Conservation (phyloP, 129 eudicot species). For the Artemisia annua region DNA sequence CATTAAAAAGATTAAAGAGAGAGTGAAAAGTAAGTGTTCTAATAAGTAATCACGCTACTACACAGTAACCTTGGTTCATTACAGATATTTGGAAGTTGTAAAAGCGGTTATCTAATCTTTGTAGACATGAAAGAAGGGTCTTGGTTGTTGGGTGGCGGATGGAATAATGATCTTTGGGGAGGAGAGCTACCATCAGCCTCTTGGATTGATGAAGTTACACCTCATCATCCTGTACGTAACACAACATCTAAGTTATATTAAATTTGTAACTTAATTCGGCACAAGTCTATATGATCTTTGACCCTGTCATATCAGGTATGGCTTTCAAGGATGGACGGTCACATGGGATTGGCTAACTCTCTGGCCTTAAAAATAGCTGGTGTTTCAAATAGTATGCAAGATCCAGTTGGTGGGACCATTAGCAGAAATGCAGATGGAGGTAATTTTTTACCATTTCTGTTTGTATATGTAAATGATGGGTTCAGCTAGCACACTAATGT, state of each 20-base stretch:
- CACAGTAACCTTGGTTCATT: background rate
- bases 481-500: too few relatives aligned
- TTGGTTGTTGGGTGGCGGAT: constrained; percentile 97
- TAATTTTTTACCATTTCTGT: too few relatives aligned
- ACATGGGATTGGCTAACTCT: too few relatives aligned
- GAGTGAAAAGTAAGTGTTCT: constrained; percentile 54
- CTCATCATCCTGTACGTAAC: constrained; percentile 61
- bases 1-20: constrained; percentile 56
- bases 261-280: constrained; percentile 14
- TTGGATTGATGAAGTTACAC: too few relatives aligned
- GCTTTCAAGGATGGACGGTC: too few relatives aligned
- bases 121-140: constrained; percentile 67
- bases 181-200: constrained; percentile 35
- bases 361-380: too few relatives aligned
- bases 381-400: too few relatives aligned
- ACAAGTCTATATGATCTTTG: background rate
- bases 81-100: constrained; percentile 12
- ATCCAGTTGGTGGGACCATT: too few relatives aligned
- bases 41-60: constrained; percentile 17
- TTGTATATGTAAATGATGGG: too few relatives aligned
- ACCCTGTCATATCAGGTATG: too few relatives aligned
- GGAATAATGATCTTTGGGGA: constrained; percentile 98
- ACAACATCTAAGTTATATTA: background rate
- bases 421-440: too few relatives aligned
- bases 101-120: constrained; percentile 7